A percentile compares a stretch with the other conserved stretches of the same genome.
phyloP scores from a whole-genome alignment of 352 stramenopile genomes.

The Phytophthora aleatoria region DNA sequence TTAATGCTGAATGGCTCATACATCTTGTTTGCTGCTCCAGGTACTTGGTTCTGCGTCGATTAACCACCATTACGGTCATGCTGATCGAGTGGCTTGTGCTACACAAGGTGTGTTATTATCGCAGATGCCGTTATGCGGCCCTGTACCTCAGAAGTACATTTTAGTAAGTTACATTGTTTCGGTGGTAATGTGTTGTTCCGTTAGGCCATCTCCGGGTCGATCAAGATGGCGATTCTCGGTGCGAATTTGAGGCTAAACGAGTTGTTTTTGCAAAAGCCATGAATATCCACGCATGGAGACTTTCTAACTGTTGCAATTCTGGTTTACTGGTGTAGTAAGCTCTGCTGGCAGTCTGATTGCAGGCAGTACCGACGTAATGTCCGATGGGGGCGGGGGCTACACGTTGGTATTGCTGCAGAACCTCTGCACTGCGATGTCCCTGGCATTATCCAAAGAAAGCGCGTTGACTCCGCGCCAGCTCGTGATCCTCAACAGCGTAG shows the following conservation, averaged over 20 bases:
- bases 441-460: conserved; percentile 75
- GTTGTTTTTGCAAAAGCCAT: no score
- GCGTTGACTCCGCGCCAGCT: conserved; percentile 52
- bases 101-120: conserved; percentile 43
- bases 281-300: neutral
- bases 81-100: conserved; percentile 80
- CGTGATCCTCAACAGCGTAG: conserved; percentile 60
- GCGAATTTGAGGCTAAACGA: neutral
- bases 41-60: conserved; percentile 66
- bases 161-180: neutral
- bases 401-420: conserved; percentile 72
- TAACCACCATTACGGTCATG: conserved; percentile 80
- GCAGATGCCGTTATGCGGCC: neutral
- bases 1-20: neutral
- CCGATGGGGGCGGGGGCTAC: conserved; percentile 49
- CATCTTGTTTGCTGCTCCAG: conserved; percentile 19
- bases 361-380: conserved; percentile 58
- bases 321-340: conserved; percentile 44
- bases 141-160: no score
- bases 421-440: conserved; percentile 60
- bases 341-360: conserved; percentile 60
- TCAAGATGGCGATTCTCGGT: conserved; percentile 72
- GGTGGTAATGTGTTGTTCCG: neutral
- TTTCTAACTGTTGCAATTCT: conserved; percentile 12
- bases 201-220: conserved; percentile 47